Evolutionary conservation across 345 rosid genomes (phyloP).

Genomic region (Lepidium sativum): DNA sequence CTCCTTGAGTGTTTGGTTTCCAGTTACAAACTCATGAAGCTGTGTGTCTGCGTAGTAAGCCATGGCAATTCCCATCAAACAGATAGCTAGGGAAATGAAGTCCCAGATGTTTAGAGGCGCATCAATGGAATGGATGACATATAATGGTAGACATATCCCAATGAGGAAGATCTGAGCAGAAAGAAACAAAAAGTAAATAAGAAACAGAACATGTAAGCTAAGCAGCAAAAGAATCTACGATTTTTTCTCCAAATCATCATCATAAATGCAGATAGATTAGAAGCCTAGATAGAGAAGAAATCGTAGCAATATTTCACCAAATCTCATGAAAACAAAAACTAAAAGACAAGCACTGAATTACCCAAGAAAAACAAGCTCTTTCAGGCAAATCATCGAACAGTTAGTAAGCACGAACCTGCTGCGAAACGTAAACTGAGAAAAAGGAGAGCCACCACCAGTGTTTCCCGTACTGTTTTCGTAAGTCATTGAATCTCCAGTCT

Average conservation of each 20-base stretch:
- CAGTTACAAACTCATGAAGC: conserved; percentile 62
- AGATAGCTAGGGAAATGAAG: conserved; percentile 46
- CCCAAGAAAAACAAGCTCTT: conserved; percentile 11
- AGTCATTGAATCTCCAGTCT: conserved; percentile 89
- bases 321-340: no score
- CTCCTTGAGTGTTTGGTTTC: conserved; percentile 59
- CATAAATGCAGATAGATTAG: not conserved
- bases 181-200: not conserved
- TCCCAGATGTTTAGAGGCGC: conserved; percentile 60
- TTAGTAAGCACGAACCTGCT: conserved; percentile 50
- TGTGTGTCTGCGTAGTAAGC: conserved; percentile 83
- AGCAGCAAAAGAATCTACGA: not conserved
- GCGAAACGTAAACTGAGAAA: conserved; percentile 74
- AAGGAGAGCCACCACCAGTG: conserved; percentile 97
- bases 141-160: conserved; percentile 70
- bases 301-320: no score
- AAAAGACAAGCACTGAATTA: no score
- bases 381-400: conserved; percentile 39
- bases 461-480: conserved; percentile 71
- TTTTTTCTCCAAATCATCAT: not conserved
- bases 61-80: conserved; percentile 51
- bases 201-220: conserved; percentile 1
- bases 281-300: not conserved
- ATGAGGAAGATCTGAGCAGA: conserved; percentile 64
- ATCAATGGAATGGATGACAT: conserved; percentile 53